phyloP scores from a whole-genome alignment of 306 rosid species.

The Oemleria cerasiformis region DNA sequence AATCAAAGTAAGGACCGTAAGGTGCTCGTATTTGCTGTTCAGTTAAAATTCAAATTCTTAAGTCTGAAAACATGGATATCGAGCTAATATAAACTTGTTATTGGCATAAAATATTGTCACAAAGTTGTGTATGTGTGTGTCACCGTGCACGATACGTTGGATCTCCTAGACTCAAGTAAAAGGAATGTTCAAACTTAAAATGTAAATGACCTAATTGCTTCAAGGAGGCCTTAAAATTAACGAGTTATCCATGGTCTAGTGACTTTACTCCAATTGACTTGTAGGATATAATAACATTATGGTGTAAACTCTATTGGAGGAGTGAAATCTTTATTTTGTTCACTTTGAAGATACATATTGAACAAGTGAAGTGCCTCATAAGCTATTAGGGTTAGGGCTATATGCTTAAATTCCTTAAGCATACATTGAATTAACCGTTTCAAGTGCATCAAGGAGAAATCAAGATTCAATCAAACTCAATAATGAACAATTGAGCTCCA shows the following conservation, averaged over 20 bases:
- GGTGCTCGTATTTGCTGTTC: not conserved
- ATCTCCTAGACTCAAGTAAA: not conserved
- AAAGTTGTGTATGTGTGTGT: not conserved
- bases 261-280: not conserved
- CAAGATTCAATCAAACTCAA: not conserved
- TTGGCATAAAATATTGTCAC: not conserved
- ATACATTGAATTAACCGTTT: too few relatives aligned
- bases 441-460: not conserved
- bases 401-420: not conserved
- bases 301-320: not conserved
- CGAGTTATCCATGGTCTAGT: not conserved
- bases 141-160: constrained; percentile 17
- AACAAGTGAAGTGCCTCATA: not conserved
- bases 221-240: not conserved
- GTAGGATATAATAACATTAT: not conserved
- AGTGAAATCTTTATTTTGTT: not conserved
- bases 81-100: not conserved
- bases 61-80: not conserved
- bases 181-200: not conserved
- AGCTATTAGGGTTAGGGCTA: not conserved
- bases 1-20: not conserved
- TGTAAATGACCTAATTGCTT: constrained; percentile 1
- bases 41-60: not conserved
- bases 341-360: not conserved
- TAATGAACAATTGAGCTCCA: too few relatives aligned